Conservation (phyloP, 257 asterid species). For the Sherardia arvensis region DNA sequence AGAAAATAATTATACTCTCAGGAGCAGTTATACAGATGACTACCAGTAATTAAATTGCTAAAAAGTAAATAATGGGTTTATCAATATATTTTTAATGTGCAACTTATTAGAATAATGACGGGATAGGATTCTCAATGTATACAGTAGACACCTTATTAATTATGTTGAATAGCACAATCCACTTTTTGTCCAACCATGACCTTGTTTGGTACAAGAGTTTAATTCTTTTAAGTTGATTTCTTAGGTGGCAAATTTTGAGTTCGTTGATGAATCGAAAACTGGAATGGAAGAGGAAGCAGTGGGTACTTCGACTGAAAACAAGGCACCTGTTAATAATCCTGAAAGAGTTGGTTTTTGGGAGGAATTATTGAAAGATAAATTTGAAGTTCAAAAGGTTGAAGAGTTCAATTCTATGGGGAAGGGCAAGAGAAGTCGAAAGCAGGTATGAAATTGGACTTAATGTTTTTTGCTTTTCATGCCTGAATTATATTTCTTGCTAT, state of each 20-base stretch:
- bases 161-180: background rate
- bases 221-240: slow-evolving; percentile 11
- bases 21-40: no score
- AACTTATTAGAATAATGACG: no score
- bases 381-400: slow-evolving; percentile 75
- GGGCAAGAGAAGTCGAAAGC: slow-evolving; percentile 92
- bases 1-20: no score
- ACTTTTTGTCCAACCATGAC: background rate
- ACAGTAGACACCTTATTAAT: no score
- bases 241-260: slow-evolving; percentile 96
- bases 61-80: no score
- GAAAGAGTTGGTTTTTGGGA: slow-evolving; percentile 85
- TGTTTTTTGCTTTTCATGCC: background rate
- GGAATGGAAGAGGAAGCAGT: slow-evolving; percentile 70
- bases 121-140: no score
- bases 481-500: background rate
- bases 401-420: slow-evolving; percentile 90
- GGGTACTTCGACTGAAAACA: slow-evolving; percentile 41
- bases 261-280: slow-evolving; percentile 65
- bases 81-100: no score
- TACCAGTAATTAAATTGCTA: no score
- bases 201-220: background rate
- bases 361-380: slow-evolving; percentile 76
- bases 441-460: slow-evolving; percentile 30
- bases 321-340: slow-evolving; percentile 49